Conservation (phyloP, 768 basidiomycete species). For the Lactarius deliciosus region DNA sequence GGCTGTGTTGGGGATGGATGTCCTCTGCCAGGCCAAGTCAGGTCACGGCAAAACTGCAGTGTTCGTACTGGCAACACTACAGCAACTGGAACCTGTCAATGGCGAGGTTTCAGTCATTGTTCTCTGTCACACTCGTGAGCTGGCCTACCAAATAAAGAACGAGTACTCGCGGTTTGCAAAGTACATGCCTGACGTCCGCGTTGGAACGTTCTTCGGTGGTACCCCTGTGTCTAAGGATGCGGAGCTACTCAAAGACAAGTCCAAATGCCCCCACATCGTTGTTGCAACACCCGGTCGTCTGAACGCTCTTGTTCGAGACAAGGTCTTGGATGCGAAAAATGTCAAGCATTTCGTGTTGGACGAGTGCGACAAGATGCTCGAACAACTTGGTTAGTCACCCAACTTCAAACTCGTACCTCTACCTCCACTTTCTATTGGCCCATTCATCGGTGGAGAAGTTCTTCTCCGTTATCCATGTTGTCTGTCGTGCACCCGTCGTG, state of each 20-base stretch:
- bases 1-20: constrained; percentile 99
- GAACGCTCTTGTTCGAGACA: constrained; percentile 94
- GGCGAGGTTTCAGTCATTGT: constrained; percentile 98
- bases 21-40: constrained; percentile 98
- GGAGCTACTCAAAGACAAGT: constrained; percentile 92
- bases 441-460: constrained; percentile 35
- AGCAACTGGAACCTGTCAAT: constrained; percentile 97
- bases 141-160: constrained; percentile 99
- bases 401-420: constrained; percentile 63
- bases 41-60: constrained; percentile 99
- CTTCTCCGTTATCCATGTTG: constrained; percentile 54
- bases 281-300: constrained; percentile 97
- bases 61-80: constrained; percentile 95
- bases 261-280: constrained; percentile 97
- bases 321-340: constrained; percentile 89
- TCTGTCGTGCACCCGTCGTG: constrained; percentile 32
- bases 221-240: constrained; percentile 92
- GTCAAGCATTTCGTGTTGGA: constrained; percentile 99
- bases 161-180: constrained; percentile 99
- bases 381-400: constrained; percentile 99
- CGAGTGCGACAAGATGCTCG: constrained; percentile 99
- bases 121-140: constrained; percentile 97
- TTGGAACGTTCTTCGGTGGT: constrained; percentile 97
- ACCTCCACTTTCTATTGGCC: constrained; percentile 33
- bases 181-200: constrained; percentile 99